Evolutionary conservation across 257 asterid genomes (phyloP), one percentile per base, ranked within the genome.

Genomic region (Thymus mandschuricus): DNA sequence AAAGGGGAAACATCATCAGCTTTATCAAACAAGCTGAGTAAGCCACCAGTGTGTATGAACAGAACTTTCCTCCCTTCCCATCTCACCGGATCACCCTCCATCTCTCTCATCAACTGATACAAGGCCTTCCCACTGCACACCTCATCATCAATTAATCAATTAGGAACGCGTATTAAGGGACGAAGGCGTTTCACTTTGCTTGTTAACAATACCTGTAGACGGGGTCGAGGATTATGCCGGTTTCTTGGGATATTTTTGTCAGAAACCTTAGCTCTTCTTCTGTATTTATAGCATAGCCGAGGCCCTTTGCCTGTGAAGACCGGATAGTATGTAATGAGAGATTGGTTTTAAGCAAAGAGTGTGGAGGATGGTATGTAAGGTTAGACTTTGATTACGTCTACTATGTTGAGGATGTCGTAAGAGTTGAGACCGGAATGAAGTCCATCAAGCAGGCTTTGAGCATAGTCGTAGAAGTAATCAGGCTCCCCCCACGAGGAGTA

Each of bases 41-140:
- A 74, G 8, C 98, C 99, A 33, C 99, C 98, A 0, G 99, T 94
- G 84, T 94, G 99, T 78, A 94, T 86, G 86, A 91, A 94, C 52
- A 94, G 85, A 69, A 94, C 80, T 80, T 80, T 94, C 76, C 89
- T 81, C 59, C 97, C 98, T 82, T 94, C 92, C 99, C 97, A 91
- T 33, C 86, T 83, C 45, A 21, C 79, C 15, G 99, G 97, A 83
- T 86, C 81, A 78, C 72, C 89, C 12, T 13, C 64, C 96, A 89
- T 94, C 69, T 89, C 97, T 79, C 76, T 88, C 86, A 86, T 85
- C 98, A 94, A 85, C 31, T 86, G 87, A 43, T 77, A 88, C 33
- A 87, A 95, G 3, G 97, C 96, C 82, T 94, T 91, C 27, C 98
- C 99, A 55, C 99, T 91, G 78, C 71, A 85, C 9, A 56, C 4